Conservation (phyloP, 2,329 filamentous ascomycete genomes). For the Dactylellina drechsleri region DNA sequence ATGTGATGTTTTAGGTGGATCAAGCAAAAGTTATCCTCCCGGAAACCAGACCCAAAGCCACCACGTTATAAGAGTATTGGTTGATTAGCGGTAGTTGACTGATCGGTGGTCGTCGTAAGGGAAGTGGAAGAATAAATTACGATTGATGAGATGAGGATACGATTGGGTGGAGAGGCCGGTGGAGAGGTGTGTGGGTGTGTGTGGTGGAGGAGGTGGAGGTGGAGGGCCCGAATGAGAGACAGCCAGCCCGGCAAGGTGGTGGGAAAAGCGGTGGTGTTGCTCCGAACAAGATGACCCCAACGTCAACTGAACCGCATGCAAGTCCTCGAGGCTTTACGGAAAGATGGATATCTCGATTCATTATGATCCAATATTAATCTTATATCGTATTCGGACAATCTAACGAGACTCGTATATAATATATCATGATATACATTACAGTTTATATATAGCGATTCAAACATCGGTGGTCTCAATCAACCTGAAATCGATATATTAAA, state of each 20-base stretch:
- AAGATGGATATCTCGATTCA: too few relatives aligned
- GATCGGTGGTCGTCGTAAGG: slow-evolving; percentile 4
- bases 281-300: slow-evolving; percentile 2
- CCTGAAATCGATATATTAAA: too few relatives aligned
- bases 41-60: too few relatives aligned
- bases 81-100: slow-evolving; percentile 32
- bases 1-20: background rate
- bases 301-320: background rate
- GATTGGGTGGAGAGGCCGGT: background rate
- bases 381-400: too few relatives aligned
- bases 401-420: too few relatives aligned
- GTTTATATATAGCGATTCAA: too few relatives aligned
- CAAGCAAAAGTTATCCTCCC: background rate
- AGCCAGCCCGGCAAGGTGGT: background rate
- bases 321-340: too few relatives aligned
- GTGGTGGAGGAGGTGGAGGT: too few relatives aligned
- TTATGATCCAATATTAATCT: too few relatives aligned
- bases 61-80: too few relatives aligned
- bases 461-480: too few relatives aligned
- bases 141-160: background rate
- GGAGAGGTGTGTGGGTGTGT: background rate
- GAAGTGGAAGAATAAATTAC: background rate
- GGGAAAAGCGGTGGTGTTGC: slow-evolving; percentile 46
- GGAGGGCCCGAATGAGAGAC: background rate
- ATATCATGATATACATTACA: too few relatives aligned